phyloP scores from a whole-genome alignment of 805 yeast species.

The Candida dajiaensis region DNA sequence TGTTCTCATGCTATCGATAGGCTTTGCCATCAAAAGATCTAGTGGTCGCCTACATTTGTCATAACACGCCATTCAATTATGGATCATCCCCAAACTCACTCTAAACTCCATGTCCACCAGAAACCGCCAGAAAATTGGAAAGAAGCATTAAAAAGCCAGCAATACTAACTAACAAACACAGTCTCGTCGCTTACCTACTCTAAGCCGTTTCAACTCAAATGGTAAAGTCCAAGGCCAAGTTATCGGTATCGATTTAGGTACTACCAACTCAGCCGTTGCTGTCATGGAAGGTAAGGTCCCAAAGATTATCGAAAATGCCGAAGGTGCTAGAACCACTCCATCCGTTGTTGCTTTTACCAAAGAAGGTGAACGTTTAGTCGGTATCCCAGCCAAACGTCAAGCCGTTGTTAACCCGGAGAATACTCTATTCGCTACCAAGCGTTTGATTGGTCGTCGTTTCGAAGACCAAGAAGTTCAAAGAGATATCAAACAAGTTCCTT shows the following conservation, averaged over 20 bases:
- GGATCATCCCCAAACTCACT: neutral
- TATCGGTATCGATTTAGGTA: constrained; percentile 80
- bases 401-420: constrained; percentile 72
- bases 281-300: constrained; percentile 38
- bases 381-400: constrained; percentile 74
- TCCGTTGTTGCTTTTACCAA: constrained; percentile 60
- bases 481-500: constrained; percentile 62
- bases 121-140: neutral
- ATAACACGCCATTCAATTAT: neutral
- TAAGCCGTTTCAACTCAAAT: constrained; percentile 41
- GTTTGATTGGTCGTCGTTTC: constrained; percentile 72
- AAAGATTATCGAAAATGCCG: constrained; percentile 71
- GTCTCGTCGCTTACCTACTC: constrained; percentile 24
- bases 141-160: neutral
- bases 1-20: neutral
- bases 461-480: constrained; percentile 68
- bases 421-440: constrained; percentile 77
- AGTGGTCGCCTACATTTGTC: neutral
- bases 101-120: neutral
- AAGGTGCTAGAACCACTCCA: constrained; percentile 62
- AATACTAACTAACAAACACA: constrained; percentile 14
- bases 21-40: neutral
- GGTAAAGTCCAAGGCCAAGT: constrained; percentile 45
- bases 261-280: constrained; percentile 89
- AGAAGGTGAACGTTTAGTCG: constrained; percentile 49